Base-by-base conservation (phyloP, 441 rosid genomes). In the Eruca vesicaria region DNA sequence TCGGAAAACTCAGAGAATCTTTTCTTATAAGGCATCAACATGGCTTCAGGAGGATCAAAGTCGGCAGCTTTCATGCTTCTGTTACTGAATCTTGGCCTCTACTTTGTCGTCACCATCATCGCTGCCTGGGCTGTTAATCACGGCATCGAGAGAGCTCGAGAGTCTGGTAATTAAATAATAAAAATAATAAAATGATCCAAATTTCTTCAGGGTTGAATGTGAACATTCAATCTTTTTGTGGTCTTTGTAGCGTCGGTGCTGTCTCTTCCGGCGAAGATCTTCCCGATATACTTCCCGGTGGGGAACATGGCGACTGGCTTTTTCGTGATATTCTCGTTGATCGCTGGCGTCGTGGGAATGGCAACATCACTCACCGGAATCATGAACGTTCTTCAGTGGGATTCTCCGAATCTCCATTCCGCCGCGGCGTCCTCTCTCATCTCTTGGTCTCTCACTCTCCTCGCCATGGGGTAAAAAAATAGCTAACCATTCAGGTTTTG, bases 261-360 rank as follows among this genome's bases (percentile, higher is more conserved):
- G 57, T 70, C 93, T 11, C 79, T 78, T 45, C 96, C 97, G 2
- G 97, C 90, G 53, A 87, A 74, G 5, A 89, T 94, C 68, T 94
- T 94, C 60, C 99, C 97, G 2, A 84, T 94, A 78, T 92, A 38
- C 68, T 90, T 89, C 48, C 99, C 99, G 1, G 71, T 88, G 50
- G 99, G 97, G 6, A 94, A 92, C 79, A 80, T 86, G 96, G 97
- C 96, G 15, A 92, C 97, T 4, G 99, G 97, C 55, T 78, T 78
- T 81, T 88, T 94, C 73, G 71, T 90, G 59, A 72, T 90, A 16
- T 88, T 90, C 79, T 75, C 93, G 21, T 91, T 94, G 38, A 84
- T 94, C 36, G 90, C 90, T 3, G 97, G 96, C 6, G 81, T 88
- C 5, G 90, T 94, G 3, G 99, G 97, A 73, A 85, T 88, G 80